These are phyloP conservation scores for Penicillium aurantiogriseum DNA, from an alignment of 2,329 filamentous ascomycete species.

Conservation along the genomic window DNA sequence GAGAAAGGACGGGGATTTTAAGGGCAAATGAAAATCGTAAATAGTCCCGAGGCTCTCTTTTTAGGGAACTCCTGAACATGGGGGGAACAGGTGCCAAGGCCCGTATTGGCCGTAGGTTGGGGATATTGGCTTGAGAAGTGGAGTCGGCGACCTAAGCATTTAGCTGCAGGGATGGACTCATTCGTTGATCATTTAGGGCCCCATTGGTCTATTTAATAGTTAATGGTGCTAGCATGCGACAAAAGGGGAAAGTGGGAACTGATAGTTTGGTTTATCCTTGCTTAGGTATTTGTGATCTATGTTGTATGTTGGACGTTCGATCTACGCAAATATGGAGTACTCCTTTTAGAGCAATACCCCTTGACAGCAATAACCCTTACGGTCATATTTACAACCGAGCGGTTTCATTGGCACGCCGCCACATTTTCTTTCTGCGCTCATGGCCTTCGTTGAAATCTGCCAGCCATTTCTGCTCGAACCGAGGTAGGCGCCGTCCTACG, in stretches of 20 bases:
- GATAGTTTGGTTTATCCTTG: constrained; percentile 1
- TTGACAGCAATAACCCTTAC: neutral
- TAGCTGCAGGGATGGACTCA: neutral
- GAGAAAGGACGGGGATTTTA: neutral
- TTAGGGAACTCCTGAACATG: neutral
- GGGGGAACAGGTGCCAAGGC: neutral
- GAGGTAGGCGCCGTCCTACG: constrained; percentile 42
- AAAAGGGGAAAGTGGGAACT: neutral
- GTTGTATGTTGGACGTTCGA: neutral
- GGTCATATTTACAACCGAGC: constrained; percentile 8
- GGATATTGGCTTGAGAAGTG: neutral
- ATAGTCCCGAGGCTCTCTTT: neutral
- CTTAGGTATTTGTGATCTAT: constrained; percentile 1
- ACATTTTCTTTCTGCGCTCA: constrained; percentile 58
- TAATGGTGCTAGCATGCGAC: neutral
- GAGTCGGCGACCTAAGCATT: neutral
- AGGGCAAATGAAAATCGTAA: neutral
- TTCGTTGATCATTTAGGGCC: neutral
- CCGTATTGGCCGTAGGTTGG: neutral
- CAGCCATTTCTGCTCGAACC: constrained; percentile 45
- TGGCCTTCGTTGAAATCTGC: constrained; percentile 54
- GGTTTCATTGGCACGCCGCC: constrained; percentile 51
- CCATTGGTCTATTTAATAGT: neutral
- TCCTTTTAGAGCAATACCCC: neutral
- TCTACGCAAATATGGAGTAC: neutral